Base-by-base conservation (phyloP, 768 basidiomycete genomes). In the Cubamyces lactineus region DNA sequence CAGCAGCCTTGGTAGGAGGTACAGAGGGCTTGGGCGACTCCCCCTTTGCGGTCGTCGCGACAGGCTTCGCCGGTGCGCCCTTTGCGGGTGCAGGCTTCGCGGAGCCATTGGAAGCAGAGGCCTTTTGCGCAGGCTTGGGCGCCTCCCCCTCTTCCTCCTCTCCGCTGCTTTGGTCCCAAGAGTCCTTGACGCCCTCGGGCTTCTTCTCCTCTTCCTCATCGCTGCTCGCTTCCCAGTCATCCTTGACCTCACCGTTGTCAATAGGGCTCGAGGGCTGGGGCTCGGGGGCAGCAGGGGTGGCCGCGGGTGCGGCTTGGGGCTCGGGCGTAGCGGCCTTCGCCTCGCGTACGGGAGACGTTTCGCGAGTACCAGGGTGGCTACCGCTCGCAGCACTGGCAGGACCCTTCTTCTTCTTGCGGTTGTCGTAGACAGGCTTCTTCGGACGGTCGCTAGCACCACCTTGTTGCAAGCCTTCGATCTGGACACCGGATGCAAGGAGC, bases 381-480 rank as follows among this genome's bases (percentile, higher is more conserved):
- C 59, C 59, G 12, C 62, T 63, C 1, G 56, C 62, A 38, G 50
- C 65, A 30, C 58, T 62, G 23, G 58, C 39, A 1, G 67, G 65
- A 1, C 60, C 65, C 28, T 64, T 64, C 70, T 87, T 91, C 81
- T 90, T 94, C 80, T 94, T 96, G 70, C 87, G 86, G 68, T 82
- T 89, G 49, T 88, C 86, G 73, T 96, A 97, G 5, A 87, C 84
- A 24, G 92, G 87, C 73, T 90, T 94, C 77, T 88, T 94, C 41
- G 83, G 75, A 16, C 78, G 71, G 23, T 76, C 77, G 15, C 71
- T 77, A 68, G 77, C 72, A 21, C 82, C 71, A 30, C 76, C 64
- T 65, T 89, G 84, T 57, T 93, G 89, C 19, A 98, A 78, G 62
- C 93, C 97, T 69, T 96, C 95, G 62, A 99, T 90, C 67, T 88